phyloP scores from a whole-genome alignment of 805 yeast genomes.

The Candida endomychidarum region DNA sequence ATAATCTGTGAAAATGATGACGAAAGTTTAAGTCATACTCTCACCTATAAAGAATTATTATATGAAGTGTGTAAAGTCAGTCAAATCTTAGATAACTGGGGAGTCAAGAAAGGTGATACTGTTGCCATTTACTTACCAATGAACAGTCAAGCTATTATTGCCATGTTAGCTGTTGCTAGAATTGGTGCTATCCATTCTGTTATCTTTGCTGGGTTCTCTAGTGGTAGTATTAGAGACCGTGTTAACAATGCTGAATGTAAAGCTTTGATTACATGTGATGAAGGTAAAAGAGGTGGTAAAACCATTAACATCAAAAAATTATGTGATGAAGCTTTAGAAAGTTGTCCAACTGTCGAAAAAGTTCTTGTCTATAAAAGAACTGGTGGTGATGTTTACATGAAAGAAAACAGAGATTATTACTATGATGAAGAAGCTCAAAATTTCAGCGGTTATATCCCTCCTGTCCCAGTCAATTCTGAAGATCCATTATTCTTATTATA shows the following conservation, averaged over 20 bases:
- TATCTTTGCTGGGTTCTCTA: slow-evolving; percentile 80
- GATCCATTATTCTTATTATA: slow-evolving; percentile 79
- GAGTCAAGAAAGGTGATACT: slow-evolving; percentile 78
- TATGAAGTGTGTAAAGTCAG: slow-evolving; percentile 71
- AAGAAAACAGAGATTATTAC: slow-evolving; percentile 65
- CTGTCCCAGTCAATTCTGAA: slow-evolving; percentile 73
- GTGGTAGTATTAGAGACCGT: slow-evolving; percentile 70
- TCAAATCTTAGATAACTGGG: slow-evolving; percentile 63
- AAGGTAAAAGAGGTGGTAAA: slow-evolving; percentile 81
- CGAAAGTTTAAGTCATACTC: slow-evolving; percentile 57
- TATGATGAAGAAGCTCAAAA: slow-evolving; percentile 72
- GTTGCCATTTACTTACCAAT: slow-evolving; percentile 86
- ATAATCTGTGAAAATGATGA: slow-evolving; percentile 82
- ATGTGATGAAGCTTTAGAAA: slow-evolving; percentile 73
- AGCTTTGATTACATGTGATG: slow-evolving; percentile 77
- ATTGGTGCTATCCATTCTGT: slow-evolving; percentile 85
- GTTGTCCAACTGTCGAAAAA: slow-evolving; percentile 64
- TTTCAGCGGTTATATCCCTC: slow-evolving; percentile 68
- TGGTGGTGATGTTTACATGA: slow-evolving; percentile 54
- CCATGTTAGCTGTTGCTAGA: slow-evolving; percentile 75
- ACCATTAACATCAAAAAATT: slow-evolving; percentile 77
- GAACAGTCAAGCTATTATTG: slow-evolving; percentile 76
- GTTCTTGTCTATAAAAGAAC: slow-evolving; percentile 77
- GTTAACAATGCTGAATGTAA: slow-evolving; percentile 70
- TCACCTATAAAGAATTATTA: slow-evolving; percentile 71